phyloP scores from a whole-genome alignment of 129 eudicot genomes.

The Flaveria trinervia region DNA sequence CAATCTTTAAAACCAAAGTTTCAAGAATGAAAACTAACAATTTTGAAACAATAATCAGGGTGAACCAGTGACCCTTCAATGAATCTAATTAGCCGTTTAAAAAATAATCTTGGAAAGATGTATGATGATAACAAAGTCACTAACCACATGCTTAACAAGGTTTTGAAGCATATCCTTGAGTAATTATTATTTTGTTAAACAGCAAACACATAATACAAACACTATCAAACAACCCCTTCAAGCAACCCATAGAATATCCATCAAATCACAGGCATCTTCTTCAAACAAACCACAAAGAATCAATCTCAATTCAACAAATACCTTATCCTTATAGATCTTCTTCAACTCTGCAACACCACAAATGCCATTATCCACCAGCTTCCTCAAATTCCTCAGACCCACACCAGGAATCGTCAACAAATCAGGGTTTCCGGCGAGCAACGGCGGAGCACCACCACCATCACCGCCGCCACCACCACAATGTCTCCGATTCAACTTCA shows the following conservation, averaged over 20 bases:
- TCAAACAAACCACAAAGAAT: too few species aligned
- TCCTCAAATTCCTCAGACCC: conserved; percentile 89
- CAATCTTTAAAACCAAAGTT: too few species aligned
- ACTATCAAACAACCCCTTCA: neutral
- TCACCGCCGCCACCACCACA: conserved; percentile 34
- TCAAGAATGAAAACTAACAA: neutral
- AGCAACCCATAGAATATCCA: conserved; percentile 9
- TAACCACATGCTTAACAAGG: neutral
- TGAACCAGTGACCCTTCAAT: too few species aligned
- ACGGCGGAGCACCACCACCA: conserved; percentile 30
- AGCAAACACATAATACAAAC: neutral
- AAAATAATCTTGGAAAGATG: neutral
- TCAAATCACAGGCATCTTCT: neutral
- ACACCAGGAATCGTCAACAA: conserved; percentile 90
- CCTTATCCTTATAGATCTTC: conserved; percentile 74
- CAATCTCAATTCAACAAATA: neutral
- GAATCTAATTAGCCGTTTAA: neutral
- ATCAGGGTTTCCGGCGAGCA: conserved; percentile 51
- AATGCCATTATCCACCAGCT: conserved; percentile 79
- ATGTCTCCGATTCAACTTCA: conserved; percentile 60
- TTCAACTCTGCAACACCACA: conserved; percentile 85
- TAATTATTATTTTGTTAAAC: neutral
- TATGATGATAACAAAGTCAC: neutral
- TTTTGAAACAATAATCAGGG: neutral
- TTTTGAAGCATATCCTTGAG: neutral